Base-by-base conservation (phyloP, 305 asterid species). In the Fraxinus platypoda region DNA sequence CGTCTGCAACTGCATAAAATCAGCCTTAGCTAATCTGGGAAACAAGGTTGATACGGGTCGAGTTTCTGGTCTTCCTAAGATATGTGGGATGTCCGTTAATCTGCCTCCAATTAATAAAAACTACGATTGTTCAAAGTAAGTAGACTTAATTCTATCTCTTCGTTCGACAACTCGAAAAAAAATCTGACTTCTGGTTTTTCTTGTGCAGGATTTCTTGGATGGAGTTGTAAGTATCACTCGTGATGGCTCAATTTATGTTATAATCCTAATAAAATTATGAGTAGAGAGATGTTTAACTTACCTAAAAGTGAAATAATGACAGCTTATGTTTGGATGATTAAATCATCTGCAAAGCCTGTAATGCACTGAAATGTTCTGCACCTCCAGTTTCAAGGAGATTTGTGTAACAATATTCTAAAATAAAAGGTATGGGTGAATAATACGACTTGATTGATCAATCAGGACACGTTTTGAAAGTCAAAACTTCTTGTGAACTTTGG, bases 1-100 rank as follows among this genome's bases (percentile, higher is more conserved):
- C 9, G 8, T 83, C 46, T 87, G 86, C 85, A 83, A 85, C 19
- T 87, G 88, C 76, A 34, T 87, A 17, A 85, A 83, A 78, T 59
- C 35, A 6, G 86, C 77, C 9, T 7, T 87, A n/a, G 9, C 19
- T 26, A 8, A 30, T 8, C 41, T 82, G 4, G 78, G 76, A 46
- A 19, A 35, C 17, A 0, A 34, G 2, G 37, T 34, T 17, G 46
- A 25, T 13, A 17, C 78, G 3, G 8, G 25, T 23, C 81, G 83
- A 15, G 15, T 87, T 0, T 8, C 84, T 54, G 19, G 30, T 8
- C 86, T 87, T 11, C 86, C 88, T 8, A 54, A 43, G 11, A 37
- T 41, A 5, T 85, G 87, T 81, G 85, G 87, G 21, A 8, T 87
- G 72, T 23, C 28, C 17, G 49, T 31, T 6, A 30, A 17, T 0